Evolutionary conservation across 1,284 basidiomycete genomes (phyloP).

Genomic region (Peniophora sp.): DNA sequence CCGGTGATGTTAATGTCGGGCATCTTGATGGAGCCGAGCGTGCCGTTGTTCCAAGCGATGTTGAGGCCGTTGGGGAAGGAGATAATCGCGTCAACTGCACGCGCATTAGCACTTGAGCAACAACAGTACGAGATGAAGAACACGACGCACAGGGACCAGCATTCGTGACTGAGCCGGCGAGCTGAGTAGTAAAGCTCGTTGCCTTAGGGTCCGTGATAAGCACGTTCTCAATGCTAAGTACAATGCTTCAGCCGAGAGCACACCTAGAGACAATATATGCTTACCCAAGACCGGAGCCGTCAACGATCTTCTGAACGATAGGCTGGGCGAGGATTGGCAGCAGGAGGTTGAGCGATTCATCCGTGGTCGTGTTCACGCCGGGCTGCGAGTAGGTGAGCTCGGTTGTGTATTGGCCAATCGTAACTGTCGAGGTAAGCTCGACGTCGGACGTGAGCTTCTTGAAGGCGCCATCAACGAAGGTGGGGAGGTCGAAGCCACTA

Average conservation of each 20-base stretch:
- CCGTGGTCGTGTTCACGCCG: conserved; percentile 52
- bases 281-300: conserved; percentile 49
- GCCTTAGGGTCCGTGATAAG: conserved; percentile 51
- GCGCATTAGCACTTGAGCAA: conserved; percentile 3
- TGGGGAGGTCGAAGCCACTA: conserved; percentile 63
- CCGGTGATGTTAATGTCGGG: conserved; percentile 47
- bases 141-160: conserved; percentile 61
- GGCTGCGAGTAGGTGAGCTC: conserved; percentile 55
- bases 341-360: conserved; percentile 54
- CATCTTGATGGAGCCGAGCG: conserved; percentile 60
- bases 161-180: conserved; percentile 65
- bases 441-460: conserved; percentile 57
- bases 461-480: conserved; percentile 63
- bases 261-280: conserved; percentile 5
- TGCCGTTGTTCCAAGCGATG: conserved; percentile 54
- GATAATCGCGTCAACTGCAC: conserved; percentile 62
- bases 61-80: conserved; percentile 57
- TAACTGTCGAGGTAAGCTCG: conserved; percentile 44
- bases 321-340: conserved; percentile 69
- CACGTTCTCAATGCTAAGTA: conserved; percentile 43
- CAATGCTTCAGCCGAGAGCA: conserved; percentile 2
- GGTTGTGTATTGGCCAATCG: conserved; percentile 65
- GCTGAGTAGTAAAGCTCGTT: conserved; percentile 52
- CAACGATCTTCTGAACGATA: conserved; percentile 75
- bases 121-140: neutral